Evolutionary conservation across 257 asterid genomes (phyloP).

Genomic region (Oldenlandia corymbosa): DNA sequence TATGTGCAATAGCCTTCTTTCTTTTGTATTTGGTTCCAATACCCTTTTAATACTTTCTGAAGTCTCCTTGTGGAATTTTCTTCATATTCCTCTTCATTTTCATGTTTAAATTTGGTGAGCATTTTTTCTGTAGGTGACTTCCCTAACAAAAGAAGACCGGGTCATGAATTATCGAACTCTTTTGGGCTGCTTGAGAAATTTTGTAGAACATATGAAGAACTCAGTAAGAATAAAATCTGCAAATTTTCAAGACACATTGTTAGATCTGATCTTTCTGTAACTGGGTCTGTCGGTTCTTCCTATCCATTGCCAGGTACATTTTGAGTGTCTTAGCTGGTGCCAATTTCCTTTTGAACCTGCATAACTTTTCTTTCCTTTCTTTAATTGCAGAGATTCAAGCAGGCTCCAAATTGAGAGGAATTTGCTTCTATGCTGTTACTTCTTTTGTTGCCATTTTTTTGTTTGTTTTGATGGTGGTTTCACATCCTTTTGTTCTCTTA

Average conservation of each 20-base stretch:
- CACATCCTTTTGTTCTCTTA: constrained; percentile 82
- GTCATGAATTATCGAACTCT: constrained; percentile 28
- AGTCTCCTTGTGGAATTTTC: background rate
- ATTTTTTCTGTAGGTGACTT: constrained; percentile 28
- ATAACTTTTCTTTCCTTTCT: constrained; percentile 16
- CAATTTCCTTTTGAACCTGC: background rate
- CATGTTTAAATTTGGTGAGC: background rate
- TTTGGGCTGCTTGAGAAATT: constrained; percentile 27
- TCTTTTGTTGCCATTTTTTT: constrained; percentile 60
- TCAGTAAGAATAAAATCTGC: constrained; percentile 21
- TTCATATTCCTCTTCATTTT: background rate
- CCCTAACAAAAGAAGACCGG: constrained; percentile 23
- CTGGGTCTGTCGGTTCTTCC: constrained; percentile 60
- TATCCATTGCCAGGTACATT: constrained; percentile 57
- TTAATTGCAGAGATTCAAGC: constrained; percentile 49
- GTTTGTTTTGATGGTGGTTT: constrained; percentile 63
- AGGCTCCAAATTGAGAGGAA: constrained; percentile 65
- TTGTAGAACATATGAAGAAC: constrained; percentile 21
- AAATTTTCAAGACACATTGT: constrained; percentile 39
- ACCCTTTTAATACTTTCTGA: background rate
- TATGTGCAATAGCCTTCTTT: background rate
- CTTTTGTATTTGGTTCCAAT: background rate
- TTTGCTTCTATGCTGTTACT: constrained; percentile 63
- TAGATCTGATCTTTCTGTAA: constrained; percentile 66
- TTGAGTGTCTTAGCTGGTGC: constrained; percentile 7